Percentiles rank a stretch among this genome's conserved stretches.
phyloP scores from a whole-genome alignment of 257 asterid genomes.

The Gynochthodes officinalis region DNA sequence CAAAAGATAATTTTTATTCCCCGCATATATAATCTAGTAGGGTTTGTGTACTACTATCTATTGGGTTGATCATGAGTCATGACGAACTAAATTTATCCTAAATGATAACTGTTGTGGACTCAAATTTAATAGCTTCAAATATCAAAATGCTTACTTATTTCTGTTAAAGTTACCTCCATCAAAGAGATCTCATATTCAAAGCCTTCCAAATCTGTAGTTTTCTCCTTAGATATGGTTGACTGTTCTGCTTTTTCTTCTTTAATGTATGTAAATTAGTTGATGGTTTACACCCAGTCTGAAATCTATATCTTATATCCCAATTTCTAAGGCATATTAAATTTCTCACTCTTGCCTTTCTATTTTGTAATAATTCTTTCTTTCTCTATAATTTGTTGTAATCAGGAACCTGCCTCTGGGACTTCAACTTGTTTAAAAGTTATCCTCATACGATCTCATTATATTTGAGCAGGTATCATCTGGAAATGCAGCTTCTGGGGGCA shows the following conservation, averaged over 20 bases:
- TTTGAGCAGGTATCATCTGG: slow-evolving; percentile 65
- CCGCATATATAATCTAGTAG: no score
- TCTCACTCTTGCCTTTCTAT: not conserved
- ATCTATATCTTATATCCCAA: not conserved
- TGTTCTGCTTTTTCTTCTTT: not conserved
- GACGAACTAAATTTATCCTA: not conserved
- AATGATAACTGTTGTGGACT: not conserved
- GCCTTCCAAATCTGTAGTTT: not conserved
- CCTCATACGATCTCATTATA: not conserved
- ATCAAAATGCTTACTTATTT: not conserved
- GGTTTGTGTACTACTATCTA: no score
- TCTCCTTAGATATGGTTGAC: not conserved
- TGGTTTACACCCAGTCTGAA: not conserved
- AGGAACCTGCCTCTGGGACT: not conserved
- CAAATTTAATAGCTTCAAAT: not conserved
- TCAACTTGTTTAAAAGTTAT: not conserved
- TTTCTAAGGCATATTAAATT: not conserved
- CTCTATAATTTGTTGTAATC: not conserved
- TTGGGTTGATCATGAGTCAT: no score
- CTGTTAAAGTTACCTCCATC: not conserved
- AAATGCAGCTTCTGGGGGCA: slow-evolving; percentile 57
- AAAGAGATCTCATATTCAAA: no score
- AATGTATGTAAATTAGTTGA: no score
- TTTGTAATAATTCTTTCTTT: not conserved
- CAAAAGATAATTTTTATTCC: no score